Base-by-base conservation (phyloP, 2,329 filamentous ascomycete species). In the Hypocreales sp. region DNA sequence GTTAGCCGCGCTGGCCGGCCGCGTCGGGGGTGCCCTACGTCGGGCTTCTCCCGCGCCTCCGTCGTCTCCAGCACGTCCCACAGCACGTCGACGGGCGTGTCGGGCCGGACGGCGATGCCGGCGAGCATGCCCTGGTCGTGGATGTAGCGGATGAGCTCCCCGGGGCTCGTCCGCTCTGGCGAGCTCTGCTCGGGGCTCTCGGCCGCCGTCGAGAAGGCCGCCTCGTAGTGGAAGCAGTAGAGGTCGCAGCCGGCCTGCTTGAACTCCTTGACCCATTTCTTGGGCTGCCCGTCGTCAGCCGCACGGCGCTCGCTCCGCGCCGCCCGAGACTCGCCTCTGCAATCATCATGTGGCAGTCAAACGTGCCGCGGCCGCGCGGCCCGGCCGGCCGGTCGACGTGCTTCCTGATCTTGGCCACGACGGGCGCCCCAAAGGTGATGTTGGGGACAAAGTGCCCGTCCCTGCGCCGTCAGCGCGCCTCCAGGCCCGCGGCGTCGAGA, bases 331-430 rank as follows among this genome's bases (percentile, higher is more conserved):
- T 19, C 41, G 64, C 82, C 78, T 98, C 87, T 45, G 83, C 75
- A 49, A 98, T 92, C 90, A 98, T 98, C 90, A 98, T 95, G 58
- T 98, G 90, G 67, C 90, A 98, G 57, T 98, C 90, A 51, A 98
- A 98, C 10, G 87, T 95, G 35, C 90, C 90, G 42, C 76, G 79
- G 28, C 80, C 84, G 40, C 78, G 63, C 19, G 67, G 67, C 27
- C 67, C 60, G 22, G 64, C 63, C 4, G 84, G 86, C 40, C 67
- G 66, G 31, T 82, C 76, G 43, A 98, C 86, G 45, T 93, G 80
- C 24, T 70, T 64, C 36, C 90, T 75, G 44, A 98, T 90, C 62
- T 87, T 92, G 41, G 83, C 87, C 24, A 98, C 90, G 20, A 98
- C 84, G 5, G 87, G 86, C 13, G 87, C 76, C 33, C 90, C 90